Evolutionary conservation across 1,139 yeast genomes (phyloP).

Genomic region (Diutina rugosa): DNA sequence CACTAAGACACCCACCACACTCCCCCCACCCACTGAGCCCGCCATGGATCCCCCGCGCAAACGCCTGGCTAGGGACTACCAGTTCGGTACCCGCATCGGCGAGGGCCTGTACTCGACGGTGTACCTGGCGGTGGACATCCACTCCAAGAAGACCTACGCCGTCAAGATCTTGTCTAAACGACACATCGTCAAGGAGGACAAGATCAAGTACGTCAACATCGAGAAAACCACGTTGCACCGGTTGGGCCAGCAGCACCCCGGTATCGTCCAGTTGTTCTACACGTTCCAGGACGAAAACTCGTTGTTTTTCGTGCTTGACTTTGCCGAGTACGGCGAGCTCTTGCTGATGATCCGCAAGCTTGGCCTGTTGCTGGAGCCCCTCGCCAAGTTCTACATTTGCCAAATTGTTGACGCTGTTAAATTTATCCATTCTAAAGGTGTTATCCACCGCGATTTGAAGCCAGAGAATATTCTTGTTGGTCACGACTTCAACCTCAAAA

Average conservation of each 20-base stretch:
- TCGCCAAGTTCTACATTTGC: slow-evolving; percentile 6
- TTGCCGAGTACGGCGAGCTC: slow-evolving; percentile 72
- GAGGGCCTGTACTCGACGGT: slow-evolving; percentile 80
- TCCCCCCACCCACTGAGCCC: too few species aligned
- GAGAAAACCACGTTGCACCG: slow-evolving; percentile 67
- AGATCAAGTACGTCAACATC: slow-evolving; percentile 67
- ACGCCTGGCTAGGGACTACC: slow-evolving; percentile 44
- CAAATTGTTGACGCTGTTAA: slow-evolving; percentile 1
- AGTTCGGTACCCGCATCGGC: slow-evolving; percentile 59
- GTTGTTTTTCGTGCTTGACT: slow-evolving; percentile 62
- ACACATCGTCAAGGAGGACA: slow-evolving; percentile 67
- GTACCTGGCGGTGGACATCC: slow-evolving; percentile 49
- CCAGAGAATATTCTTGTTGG: slow-evolving; percentile 31
- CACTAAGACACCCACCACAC: neutral
- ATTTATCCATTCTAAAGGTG: slow-evolving; percentile 1
- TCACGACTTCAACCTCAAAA: slow-evolving; percentile 64
- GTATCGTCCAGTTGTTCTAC: slow-evolving; percentile 59
- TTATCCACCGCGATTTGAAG: slow-evolving; percentile 2
- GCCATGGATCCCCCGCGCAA: slow-evolving; percentile 1
- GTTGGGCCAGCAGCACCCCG: slow-evolving; percentile 51
- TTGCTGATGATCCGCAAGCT: slow-evolving; percentile 45
- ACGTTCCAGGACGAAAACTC: slow-evolving; percentile 70
- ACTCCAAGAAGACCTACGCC: slow-evolving; percentile 49
- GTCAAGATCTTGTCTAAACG: slow-evolving; percentile 63
- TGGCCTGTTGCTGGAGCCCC: slow-evolving; percentile 43